Evolutionary conservation across 148 eudicot genomes (phyloP).

Genomic region (Persicaria tinctoria): DNA sequence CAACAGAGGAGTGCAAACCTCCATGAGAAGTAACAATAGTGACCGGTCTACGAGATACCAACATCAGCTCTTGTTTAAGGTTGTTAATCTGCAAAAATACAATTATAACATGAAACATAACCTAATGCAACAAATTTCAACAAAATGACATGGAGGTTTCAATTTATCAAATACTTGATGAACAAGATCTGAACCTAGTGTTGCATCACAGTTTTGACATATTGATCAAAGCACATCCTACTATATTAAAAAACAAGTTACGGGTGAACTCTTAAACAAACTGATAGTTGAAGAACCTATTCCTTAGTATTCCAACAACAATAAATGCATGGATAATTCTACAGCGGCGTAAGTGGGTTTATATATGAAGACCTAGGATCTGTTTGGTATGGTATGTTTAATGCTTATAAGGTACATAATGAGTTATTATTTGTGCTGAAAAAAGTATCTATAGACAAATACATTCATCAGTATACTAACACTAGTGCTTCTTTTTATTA

Average conservation of each 20-base stretch:
- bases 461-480: not conserved
- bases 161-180: not conserved
- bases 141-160: not conserved
- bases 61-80: constrained; percentile 72
- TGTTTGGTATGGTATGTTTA: not conserved
- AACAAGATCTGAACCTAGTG: not conserved
- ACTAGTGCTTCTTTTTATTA: not conserved
- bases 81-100: constrained; percentile 58
- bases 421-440: not conserved
- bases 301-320: not conserved
- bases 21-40: constrained; percentile 69
- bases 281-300: not conserved
- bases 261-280: not conserved
- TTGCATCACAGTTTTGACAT: not conserved
- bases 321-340: not conserved
- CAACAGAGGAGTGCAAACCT: constrained; percentile 30
- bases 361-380: not conserved
- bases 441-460: not conserved
- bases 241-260: not conserved
- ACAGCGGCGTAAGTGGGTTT: not conserved
- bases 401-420: not conserved
- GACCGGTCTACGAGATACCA: constrained; percentile 60
- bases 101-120: not conserved
- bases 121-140: not conserved
- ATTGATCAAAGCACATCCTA: not conserved